Conservation (phyloP, 1,284 basidiomycete genomes). For the Cryptococcus amylolentus region DNA sequence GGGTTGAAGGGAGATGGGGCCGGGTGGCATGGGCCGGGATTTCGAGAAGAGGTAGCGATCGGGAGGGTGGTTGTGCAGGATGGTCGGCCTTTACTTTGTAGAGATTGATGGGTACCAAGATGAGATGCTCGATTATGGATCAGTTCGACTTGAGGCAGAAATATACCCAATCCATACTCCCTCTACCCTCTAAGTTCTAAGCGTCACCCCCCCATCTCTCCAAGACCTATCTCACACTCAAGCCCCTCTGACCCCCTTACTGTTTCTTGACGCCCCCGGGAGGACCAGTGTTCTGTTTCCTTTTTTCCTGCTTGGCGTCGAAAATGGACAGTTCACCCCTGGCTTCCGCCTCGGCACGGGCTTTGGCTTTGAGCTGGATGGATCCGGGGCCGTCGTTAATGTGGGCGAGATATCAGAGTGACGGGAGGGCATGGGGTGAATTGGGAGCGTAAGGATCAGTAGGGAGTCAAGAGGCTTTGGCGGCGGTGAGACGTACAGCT, state of each 20-base stretch:
- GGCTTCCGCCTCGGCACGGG: constrained; percentile 16
- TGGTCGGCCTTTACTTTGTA: no score
- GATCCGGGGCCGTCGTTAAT: not conserved
- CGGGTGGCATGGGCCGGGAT: no score
- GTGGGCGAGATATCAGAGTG: not conserved
- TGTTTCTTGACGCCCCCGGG: no score
- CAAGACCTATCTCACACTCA: not conserved
- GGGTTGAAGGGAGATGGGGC: no score
- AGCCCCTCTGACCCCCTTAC: not conserved
- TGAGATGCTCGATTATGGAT: no score
- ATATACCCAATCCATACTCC: no score
- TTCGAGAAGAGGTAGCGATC: no score
- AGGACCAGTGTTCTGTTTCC: constrained; percentile 6
- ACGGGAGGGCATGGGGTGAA: not conserved
- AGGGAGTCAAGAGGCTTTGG: not conserved
- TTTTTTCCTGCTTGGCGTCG: constrained; percentile 12
- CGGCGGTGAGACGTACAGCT: constrained; percentile 10
- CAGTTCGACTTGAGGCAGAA: no score
- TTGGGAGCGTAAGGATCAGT: not conserved
- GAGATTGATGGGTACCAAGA: no score
- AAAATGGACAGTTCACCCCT: constrained; percentile 11
- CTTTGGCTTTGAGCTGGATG: constrained; percentile 15
- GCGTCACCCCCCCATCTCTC: no score
- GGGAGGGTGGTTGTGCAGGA: no score
- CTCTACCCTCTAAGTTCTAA: no score